These are phyloP conservation scores for Osmanthus fragrans DNA, from an alignment of 257 asterid genomes.

Conservation along the genomic window DNA sequence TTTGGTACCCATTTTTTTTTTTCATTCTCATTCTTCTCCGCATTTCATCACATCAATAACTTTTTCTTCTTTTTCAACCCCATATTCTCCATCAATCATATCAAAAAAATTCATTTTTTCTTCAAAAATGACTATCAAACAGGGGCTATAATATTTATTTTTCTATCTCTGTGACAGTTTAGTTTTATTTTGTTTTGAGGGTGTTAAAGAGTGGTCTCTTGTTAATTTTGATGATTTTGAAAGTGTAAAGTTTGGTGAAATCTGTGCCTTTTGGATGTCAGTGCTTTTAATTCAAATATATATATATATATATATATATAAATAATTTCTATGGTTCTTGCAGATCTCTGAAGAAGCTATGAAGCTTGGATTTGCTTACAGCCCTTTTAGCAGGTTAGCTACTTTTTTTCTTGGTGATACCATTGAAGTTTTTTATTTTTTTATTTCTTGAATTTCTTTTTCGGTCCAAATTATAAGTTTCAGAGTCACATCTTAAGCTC, in stretches of 20 bases:
- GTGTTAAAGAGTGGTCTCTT: neutral
- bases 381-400: conserved; percentile 29
- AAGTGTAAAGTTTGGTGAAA: neutral
- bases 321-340: conserved; percentile 16
- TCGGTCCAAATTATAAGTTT: neutral
- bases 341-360: conserved; percentile 38
- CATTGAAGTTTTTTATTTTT: neutral
- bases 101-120: too few species aligned
- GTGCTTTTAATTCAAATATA: conserved; percentile 10
- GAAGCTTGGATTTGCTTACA: conserved; percentile 15
- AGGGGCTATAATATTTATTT: conserved; percentile 9
- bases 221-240: conserved; percentile 8
- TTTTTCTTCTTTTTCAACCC: too few species aligned
- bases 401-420: conserved; percentile 10
- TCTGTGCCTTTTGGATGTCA: neutral
- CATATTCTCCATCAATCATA: too few species aligned
- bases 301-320: neutral
- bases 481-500: conserved; percentile 9
- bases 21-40: too few species aligned
- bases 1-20: too few species aligned
- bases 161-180: neutral
- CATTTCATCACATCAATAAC: too few species aligned
- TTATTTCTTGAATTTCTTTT: neutral
- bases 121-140: too few species aligned
- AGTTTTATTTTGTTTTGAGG: neutral